Evolutionary conservation across 495 filamentous ascomycete genomes (phyloP).

Genomic region (Lophiotrema nucula): DNA sequence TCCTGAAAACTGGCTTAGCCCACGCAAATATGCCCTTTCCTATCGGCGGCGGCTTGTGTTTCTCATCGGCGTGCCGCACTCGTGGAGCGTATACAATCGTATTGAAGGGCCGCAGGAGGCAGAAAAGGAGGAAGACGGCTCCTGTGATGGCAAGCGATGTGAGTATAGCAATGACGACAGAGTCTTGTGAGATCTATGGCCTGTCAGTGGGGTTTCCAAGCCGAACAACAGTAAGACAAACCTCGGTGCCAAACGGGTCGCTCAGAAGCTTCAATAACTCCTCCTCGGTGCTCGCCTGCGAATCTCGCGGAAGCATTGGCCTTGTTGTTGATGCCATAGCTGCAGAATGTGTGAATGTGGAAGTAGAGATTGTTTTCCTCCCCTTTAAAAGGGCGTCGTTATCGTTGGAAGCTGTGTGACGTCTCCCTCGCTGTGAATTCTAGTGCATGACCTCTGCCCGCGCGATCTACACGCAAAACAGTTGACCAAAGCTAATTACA

Average conservation of each 20-base stretch:
- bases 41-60: slow-evolving; percentile 87
- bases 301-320: slow-evolving; percentile 1
- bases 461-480: not conserved
- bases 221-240: not conserved
- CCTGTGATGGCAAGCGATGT: slow-evolving; percentile 67
- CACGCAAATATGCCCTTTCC: slow-evolving; percentile 84
- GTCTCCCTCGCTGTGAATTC: too few species aligned
- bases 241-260: slow-evolving; percentile 36
- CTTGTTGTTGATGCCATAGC: slow-evolving; percentile 21
- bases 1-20: slow-evolving; percentile 72
- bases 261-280: slow-evolving; percentile 39
- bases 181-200: slow-evolving; percentile 56
- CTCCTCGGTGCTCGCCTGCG: slow-evolving; percentile 27
- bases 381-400: not conserved
- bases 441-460: not conserved
- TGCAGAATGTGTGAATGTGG: slow-evolving; percentile 8
- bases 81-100: slow-evolving; percentile 91
- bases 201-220: slow-evolving; percentile 1
- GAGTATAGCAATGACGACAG: slow-evolving; percentile 76
- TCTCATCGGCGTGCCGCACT: slow-evolving; percentile 85
- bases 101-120: slow-evolving; percentile 84
- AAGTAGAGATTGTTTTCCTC: not conserved
- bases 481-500: not conserved
- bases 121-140: slow-evolving; percentile 75
- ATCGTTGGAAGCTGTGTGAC: not conserved